A percentile compares a stretch with the other conserved stretches of the same genome.
Evolutionary conservation across 192 early-diverging fungal genomes (phyloP).

Genomic region (Backusella sp.): DNA sequence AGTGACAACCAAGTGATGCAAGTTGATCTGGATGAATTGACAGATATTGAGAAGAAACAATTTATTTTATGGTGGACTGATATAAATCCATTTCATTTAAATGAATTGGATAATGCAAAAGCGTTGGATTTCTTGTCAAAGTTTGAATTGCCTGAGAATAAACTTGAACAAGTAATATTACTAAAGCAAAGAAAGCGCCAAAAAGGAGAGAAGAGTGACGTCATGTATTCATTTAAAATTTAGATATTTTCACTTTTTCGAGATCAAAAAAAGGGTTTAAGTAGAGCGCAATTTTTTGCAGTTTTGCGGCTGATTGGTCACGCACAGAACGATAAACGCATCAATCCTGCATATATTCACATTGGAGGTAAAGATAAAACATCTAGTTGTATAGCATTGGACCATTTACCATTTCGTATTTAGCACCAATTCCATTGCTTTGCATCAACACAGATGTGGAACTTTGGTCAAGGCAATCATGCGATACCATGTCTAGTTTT

Average conservation of each 20-base stretch:
- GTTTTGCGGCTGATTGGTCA: conserved; percentile 31
- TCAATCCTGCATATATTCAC: conserved; percentile 24
- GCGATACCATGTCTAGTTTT: not conserved
- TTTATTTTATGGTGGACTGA: conserved; percentile 31
- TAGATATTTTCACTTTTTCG: conserved; percentile 31
- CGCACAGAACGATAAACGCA: conserved; percentile 29
- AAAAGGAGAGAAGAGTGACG: not conserved
- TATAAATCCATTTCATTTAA: conserved; percentile 28
- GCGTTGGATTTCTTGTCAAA: conserved; percentile 20
- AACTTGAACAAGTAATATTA: conserved; percentile 22
- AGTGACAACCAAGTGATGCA: not conserved
- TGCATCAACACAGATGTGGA: not conserved
- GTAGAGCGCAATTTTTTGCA: conserved; percentile 31
- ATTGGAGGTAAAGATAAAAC: conserved; percentile 20
- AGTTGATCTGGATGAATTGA: not conserved
- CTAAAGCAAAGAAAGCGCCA: not conserved
- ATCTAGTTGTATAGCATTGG: not conserved
- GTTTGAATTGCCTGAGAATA: conserved; percentile 16
- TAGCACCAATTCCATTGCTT: not conserved
- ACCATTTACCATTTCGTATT: not conserved
- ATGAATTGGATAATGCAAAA: conserved; percentile 9
- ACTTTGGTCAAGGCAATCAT: not conserved
- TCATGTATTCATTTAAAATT: not conserved
- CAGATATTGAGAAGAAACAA: not conserved
- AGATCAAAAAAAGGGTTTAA: conserved; percentile 20